Base-by-base conservation (phyloP, 345 rosid species). In the Rubroshorea leprosula region DNA sequence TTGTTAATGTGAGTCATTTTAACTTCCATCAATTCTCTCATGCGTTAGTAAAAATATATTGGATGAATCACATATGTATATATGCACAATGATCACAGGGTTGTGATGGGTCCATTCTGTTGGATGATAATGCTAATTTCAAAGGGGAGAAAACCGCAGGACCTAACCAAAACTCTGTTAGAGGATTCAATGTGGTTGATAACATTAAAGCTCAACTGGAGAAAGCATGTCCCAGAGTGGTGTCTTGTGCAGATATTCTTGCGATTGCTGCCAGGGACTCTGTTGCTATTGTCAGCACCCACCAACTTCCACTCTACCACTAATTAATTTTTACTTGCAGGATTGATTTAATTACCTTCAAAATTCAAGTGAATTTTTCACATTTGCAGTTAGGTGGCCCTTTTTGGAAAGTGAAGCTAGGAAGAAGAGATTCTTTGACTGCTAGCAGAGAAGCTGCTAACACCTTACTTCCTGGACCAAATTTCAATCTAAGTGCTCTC, bases 231-330 rank as follows among this genome's bases (percentile, higher is more conserved):
- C 86, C 82, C 0, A 58, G 78, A 17, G 63, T 76, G 3, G 84
- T 83, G 25, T 80, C 84, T 0, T 83, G 84, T 13, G 81, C 86
- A 18, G 86, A 83, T 68, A 27, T 80, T 52, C 48, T 83, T 15
- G 77, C 86, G 21, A 58, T 83, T 29, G 82, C 80, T 5, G 74
- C 86, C 23, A 73, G 76, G 0, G 78, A 83, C 60, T 72, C 89
- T 0, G 80, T 73, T 41, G 78, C 52, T 41, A 57, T 21, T 16
- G 82, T 72, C 57, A 66, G 74, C 38, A 11, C 18, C 5, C n/a
- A 24, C 3, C 14, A 26, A 44, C 12, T 35, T n/a, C n/a, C n/a
- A n/a, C n/a, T n/a, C n/a, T n/a, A n/a, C n/a, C n/a, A n/a, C n/a
- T n/a, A n/a, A n/a, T n/a, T n/a, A n/a, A n/a, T n/a, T n/a, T n/a